Conservation (phyloP, 352 stramenopile species). For the Aphanomyces astaci region DNA sequence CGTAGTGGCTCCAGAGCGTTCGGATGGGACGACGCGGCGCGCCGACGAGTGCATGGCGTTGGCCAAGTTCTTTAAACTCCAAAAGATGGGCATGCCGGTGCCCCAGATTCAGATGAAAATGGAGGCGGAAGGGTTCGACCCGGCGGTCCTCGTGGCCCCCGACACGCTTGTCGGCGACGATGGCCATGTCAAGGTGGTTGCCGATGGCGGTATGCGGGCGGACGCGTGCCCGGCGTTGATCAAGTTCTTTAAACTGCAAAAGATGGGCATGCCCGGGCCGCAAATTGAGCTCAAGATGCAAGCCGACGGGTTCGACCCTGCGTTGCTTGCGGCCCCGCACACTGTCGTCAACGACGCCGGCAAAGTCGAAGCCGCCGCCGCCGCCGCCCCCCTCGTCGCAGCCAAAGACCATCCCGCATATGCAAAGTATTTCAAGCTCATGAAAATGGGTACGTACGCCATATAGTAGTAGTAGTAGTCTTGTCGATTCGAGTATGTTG, state of each 20-base stretch:
- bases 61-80: slow-evolving; percentile 94
- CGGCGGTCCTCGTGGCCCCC: slow-evolving; percentile 52
- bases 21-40: too few species aligned
- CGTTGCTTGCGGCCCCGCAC: slow-evolving; percentile 20
- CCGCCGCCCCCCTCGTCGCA: slow-evolving; percentile 29
- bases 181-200: too few species aligned
- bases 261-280: slow-evolving; percentile 89
- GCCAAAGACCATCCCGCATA: slow-evolving; percentile 86
- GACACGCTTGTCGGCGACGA: slow-evolving; percentile 48
- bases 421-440: slow-evolving; percentile 78
- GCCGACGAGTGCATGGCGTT: slow-evolving; percentile 27
- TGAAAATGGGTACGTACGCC: slow-evolving; percentile 67
- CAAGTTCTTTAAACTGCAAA: slow-evolving; percentile 38
- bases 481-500: too few species aligned
- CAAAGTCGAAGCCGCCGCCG: slow-evolving; percentile 48
- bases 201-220: not conserved
- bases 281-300: slow-evolving; percentile 93
- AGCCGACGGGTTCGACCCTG: slow-evolving; percentile 33
- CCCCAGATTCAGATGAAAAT: slow-evolving; percentile 94
- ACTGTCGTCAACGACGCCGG: not conserved
- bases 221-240: slow-evolving; percentile 26
- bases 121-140: slow-evolving; percentile 87
- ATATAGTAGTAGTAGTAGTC: too few species aligned
- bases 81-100: slow-evolving; percentile 91
- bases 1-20: not conserved